Conservation (phyloP, 176 grass and related monocot genomes). For the Sorghum bicolor region Sorghum_bicolor_NCBIv3 NC_012870.2:9316001-9316500, state of each 20-base stretch:
- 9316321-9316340: not conserved
- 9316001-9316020: not conserved
- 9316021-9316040: not conserved
- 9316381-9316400: not conserved
- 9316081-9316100: not conserved
- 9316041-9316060: conserved; percentile 2
- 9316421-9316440: not conserved
- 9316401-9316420: not conserved
- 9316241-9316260: not conserved
- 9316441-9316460: not conserved
- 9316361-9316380: not conserved
- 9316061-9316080: not conserved
- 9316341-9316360: not conserved
- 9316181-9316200: not conserved
- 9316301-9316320: not conserved
- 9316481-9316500: not conserved
- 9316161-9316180: not conserved
- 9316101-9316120: not conserved
- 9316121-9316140: not conserved
- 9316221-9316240: not conserved
- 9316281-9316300: not conserved
- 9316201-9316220: too few species aligned
- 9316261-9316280: not conserved
- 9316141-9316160: not conserved
- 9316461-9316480: not conserved